Evolutionary conservation across 257 asterid species (phyloP).

Genomic region (Solanum sejunctum): DNA sequence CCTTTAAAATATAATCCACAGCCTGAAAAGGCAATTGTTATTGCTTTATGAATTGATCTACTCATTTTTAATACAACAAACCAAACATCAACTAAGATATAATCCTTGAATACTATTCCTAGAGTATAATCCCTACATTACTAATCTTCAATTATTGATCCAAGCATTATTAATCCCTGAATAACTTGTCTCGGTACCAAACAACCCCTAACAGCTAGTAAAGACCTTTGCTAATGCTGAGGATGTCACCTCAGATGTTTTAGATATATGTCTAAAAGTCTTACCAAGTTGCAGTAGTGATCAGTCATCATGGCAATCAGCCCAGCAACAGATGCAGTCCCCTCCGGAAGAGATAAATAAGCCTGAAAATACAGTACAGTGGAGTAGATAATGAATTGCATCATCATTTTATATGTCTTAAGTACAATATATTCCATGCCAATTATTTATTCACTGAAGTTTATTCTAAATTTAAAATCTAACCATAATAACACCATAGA

Average conservation of each 20-base stretch:
- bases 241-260: too few species aligned
- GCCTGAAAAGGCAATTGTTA: neutral
- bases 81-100: neutral
- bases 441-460: neutral
- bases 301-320: slow-evolving; percentile 96
- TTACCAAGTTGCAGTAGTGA: slow-evolving; percentile 87
- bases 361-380: slow-evolving; percentile 47
- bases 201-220: neutral
- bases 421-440: neutral
- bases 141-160: neutral
- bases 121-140: neutral
- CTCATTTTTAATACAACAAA: neutral
- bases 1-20: neutral
- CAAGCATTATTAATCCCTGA: neutral
- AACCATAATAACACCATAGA: neutral
- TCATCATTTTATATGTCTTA: neutral
- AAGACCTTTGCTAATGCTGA: neutral
- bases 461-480: neutral
- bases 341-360: slow-evolving; percentile 92
- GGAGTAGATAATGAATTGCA: neutral
- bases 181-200: neutral
- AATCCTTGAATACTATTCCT: neutral
- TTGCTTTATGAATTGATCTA: neutral
- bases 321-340: slow-evolving; percentile 88
- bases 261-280: neutral